These are phyloP conservation scores for Saturnispora serradocipensis DNA, from an alignment of 805 yeast species.

Conservation along the genomic window DNA sequence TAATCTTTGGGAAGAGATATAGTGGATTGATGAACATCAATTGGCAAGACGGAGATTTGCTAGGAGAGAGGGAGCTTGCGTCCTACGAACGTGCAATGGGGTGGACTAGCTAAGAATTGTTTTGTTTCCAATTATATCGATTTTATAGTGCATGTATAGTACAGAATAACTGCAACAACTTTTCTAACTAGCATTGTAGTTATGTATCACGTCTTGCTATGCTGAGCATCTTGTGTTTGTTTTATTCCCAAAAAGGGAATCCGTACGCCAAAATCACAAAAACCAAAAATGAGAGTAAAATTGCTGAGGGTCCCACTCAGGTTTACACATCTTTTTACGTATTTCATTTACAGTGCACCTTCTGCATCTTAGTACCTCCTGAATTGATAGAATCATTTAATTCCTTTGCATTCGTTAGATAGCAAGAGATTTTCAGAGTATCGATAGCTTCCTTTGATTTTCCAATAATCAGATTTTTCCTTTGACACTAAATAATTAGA, in stretches of 20 bases:
- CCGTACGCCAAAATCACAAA: conserved; percentile 10
- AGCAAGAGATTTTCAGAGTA: not conserved
- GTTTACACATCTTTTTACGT: not conserved
- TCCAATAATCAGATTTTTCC: not conserved
- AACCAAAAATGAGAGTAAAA: conserved; percentile 13
- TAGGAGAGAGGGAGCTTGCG: conserved; percentile 20
- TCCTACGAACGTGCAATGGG: conserved; percentile 25
- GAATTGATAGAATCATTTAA: not conserved
- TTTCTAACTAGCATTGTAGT: not conserved
- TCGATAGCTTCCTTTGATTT: not conserved
- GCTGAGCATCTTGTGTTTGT: conserved; percentile 14
- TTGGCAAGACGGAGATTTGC: conserved; percentile 19
- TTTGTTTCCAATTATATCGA: not conserved
- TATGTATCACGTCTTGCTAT: conserved; percentile 1
- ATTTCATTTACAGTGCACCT: not conserved
- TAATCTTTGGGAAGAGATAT: conserved; percentile 19
- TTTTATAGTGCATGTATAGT: not conserved
- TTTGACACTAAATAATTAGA: not conserved
- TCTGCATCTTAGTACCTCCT: not conserved
- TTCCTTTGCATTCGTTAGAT: not conserved
- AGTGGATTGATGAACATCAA: conserved; percentile 18
- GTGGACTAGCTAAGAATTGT: conserved; percentile 1
- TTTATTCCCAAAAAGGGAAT: conserved; percentile 17
- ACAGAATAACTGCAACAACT: too few species aligned
- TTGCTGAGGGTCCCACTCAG: not conserved